Base-by-base conservation (phyloP, 2,329 filamentous ascomycete species). In the Fusarium sp. region DNA sequence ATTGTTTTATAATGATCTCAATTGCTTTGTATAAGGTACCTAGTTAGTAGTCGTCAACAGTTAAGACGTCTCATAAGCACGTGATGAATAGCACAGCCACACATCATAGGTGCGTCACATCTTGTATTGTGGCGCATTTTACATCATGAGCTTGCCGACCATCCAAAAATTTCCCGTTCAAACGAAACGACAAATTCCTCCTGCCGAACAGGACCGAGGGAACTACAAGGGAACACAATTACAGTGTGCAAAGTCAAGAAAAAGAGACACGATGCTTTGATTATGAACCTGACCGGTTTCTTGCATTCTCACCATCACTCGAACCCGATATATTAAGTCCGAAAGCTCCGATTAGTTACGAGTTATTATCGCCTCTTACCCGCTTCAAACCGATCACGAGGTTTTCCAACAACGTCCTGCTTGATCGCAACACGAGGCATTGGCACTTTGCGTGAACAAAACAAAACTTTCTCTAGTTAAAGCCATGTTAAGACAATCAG, bases 401-500 rank as follows among this genome's bases (percentile, higher is more conserved):
- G n/a, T 61, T 70, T 61, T 39, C 43, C 51, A 34, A 55, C 43
- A 28, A 61, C 63, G 34, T 13, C 44, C 30, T 54, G 8, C 41
- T 42, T 18, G 37, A 49, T 42, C 37, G 49, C 45, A 57, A 43
- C 23, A 23, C 26, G 30, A 30, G 42, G 18, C 18, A 52, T 39
- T 55, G 31, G 19, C 10, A 42, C 39, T 14, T 39, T 28, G 16
- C 42, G 58, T 31, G 30, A 45, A 25, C 9, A 25, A 31, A 41
- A 28, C 31, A n/a, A 52, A 52, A 28, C 10, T 6, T 23, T 10
- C 13, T 54, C 34, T 21, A 21, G 23, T 21, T 21, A 26, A 13
- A 58, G 56, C 6, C 53, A 78, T 78, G 76, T 67, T 78, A 43
- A 73, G 74, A 65, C 70, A 75, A 50, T 58, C 73, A 49, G 46